Percentiles rank a stretch among this genome's conserved stretches.
Conservation (phyloP, 352 stramenopile species). For the Phytophthora europaea region DNA sequence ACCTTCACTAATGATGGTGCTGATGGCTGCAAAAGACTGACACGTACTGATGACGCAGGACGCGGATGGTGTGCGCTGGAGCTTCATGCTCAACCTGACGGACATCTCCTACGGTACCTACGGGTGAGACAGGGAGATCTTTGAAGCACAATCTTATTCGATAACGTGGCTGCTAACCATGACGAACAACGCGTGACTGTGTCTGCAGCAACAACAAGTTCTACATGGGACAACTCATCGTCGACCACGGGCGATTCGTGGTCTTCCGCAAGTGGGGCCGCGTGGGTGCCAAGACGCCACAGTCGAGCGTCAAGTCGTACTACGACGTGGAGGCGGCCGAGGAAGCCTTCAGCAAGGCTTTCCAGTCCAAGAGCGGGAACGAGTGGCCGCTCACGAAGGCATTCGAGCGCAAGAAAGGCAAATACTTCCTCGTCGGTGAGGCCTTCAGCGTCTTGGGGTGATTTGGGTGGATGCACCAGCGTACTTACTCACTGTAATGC, state of each 20-base stretch:
- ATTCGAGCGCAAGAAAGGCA: slow-evolving; percentile 63
- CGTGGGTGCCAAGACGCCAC: slow-evolving; percentile 63
- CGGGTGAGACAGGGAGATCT: not conserved
- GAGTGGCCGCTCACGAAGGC: slow-evolving; percentile 54
- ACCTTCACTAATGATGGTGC: not conserved
- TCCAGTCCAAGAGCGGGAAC: slow-evolving; percentile 70
- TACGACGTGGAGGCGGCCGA: slow-evolving; percentile 43
- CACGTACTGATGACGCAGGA: slow-evolving; percentile 40
- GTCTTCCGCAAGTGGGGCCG: slow-evolving; percentile 80
- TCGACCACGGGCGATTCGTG: slow-evolving; percentile 46
- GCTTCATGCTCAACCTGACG: slow-evolving; percentile 71
- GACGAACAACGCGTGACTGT: slow-evolving; percentile 62
- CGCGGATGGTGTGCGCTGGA: slow-evolving; percentile 62
- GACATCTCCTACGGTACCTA: slow-evolving; percentile 1
- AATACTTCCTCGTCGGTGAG: slow-evolving; percentile 78
- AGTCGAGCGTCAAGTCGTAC: slow-evolving; percentile 30
- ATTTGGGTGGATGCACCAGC: not conserved
- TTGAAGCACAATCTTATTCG: too few relatives aligned
- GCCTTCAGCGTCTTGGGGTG: not conserved
- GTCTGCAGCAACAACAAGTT: slow-evolving; percentile 81
- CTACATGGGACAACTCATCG: slow-evolving; percentile 76
- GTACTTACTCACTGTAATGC: too few relatives aligned
- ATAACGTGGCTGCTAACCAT: too few relatives aligned
- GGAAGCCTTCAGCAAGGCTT: slow-evolving; percentile 57
- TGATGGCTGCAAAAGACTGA: not conserved